Conservation (phyloP, 2,329 filamentous ascomycete genomes). For the Ciborinia camelliae region DNA sequence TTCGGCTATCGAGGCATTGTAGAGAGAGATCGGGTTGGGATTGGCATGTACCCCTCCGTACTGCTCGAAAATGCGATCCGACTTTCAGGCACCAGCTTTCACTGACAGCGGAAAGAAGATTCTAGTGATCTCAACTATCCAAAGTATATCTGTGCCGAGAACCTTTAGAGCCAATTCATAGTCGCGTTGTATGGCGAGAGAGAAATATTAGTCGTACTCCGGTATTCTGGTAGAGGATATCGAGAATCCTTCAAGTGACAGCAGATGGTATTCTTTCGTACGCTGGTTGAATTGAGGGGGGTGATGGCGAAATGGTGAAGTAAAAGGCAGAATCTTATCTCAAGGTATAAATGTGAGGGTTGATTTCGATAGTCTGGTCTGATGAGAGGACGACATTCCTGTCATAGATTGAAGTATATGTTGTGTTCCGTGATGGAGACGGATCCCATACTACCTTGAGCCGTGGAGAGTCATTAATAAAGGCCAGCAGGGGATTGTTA, state of each 20-base stretch:
- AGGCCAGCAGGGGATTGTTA: background rate
- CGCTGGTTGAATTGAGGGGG: background rate
- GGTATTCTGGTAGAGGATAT: background rate
- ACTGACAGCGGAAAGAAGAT: background rate
- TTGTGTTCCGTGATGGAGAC: too few species aligned
- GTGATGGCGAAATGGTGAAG: too few species aligned
- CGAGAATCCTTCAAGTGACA: background rate
- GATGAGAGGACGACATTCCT: background rate
- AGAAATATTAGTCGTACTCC: background rate
- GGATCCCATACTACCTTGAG: too few species aligned
- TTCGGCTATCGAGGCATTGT: background rate
- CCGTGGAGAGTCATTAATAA: background rate
- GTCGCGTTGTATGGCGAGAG: background rate
- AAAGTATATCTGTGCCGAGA: background rate
- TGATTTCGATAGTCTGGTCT: background rate
- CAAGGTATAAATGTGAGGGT: background rate
- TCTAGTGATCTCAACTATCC: background rate
- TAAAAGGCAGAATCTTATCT: too few species aligned
- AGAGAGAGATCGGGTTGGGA: background rate
- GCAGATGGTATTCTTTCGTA: background rate
- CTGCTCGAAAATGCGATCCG: background rate
- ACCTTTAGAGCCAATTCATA: background rate
- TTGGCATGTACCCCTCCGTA: background rate
- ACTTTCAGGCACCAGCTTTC: background rate
- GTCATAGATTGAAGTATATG: background rate